A percentile compares a stretch with the other conserved stretches of the same genome.
These are phyloP conservation scores for Geotrichum europaeum DNA, from an alignment of 1,139 yeast genomes.

Conservation along the genomic window DNA sequence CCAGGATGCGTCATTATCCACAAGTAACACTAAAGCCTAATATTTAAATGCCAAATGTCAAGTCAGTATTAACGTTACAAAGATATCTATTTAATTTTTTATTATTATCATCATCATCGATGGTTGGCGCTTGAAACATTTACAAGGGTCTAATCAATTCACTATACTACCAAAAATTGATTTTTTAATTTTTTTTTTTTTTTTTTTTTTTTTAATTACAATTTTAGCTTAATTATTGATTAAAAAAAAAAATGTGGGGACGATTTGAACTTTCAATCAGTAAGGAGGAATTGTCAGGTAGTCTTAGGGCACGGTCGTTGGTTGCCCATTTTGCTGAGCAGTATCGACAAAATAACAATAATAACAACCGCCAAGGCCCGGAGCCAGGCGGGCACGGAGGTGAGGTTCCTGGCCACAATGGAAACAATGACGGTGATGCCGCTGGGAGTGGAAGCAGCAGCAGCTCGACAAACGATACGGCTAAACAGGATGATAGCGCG, in stretches of 20 bases:
- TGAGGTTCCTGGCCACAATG: neutral
- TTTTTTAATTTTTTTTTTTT: neutral
- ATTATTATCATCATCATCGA: too few relatives aligned
- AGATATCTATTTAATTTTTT: too few relatives aligned
- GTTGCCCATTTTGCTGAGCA: neutral
- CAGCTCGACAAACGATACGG: neutral
- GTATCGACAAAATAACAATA: neutral
- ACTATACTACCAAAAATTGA: neutral
- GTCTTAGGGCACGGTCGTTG: neutral
- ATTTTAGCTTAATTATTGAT: neutral
- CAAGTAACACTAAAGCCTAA: too few relatives aligned
- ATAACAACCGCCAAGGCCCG: neutral
- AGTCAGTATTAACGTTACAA: too few relatives aligned
- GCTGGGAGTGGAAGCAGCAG: too few relatives aligned
- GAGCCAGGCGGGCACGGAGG: neutral
- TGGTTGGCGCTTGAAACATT: neutral
- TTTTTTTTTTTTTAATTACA: neutral
- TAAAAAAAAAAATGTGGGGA: conserved; percentile 19
- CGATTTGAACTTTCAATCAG: conserved; percentile 18
- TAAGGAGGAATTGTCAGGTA: conserved; percentile 16
- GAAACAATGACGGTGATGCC: neutral
- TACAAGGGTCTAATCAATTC: neutral
- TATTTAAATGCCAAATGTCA: too few relatives aligned
- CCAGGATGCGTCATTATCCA: too few relatives aligned
- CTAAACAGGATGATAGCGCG: neutral